Evolutionary conservation across 2,329 filamentous ascomycete genomes (phyloP).

Genomic region (Sclerotinia subarctica): DNA sequence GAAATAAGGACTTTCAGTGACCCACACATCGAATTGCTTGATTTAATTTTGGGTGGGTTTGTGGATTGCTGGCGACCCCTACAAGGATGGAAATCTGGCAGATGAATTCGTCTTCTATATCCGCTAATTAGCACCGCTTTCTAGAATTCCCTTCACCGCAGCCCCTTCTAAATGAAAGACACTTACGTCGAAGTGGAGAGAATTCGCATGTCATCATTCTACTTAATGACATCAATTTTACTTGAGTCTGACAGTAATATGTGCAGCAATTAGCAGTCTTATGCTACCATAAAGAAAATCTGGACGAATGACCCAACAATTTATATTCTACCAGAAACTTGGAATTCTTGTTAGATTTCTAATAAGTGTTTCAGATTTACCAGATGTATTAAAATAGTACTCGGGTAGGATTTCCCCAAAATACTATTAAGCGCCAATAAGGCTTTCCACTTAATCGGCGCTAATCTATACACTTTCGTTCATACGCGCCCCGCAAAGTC

Average conservation of each 20-base stretch:
- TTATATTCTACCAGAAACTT: background rate
- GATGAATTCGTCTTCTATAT: background rate
- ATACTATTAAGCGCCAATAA: background rate
- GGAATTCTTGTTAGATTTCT: background rate
- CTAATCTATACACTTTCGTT: background rate
- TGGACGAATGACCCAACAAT: background rate
- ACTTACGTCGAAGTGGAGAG: conserved; percentile 2
- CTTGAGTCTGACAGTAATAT: background rate
- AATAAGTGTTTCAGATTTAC: background rate
- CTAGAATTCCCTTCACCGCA: background rate
- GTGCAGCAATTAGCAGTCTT: background rate
- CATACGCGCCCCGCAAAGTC: conserved; percentile 5
- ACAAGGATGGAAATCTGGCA: background rate
- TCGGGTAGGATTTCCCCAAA: background rate
- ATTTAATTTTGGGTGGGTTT: background rate
- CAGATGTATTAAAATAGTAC: background rate
- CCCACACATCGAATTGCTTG: conserved; percentile 2
- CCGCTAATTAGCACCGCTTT: background rate
- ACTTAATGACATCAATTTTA: conserved; percentile 3
- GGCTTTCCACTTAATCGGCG: background rate
- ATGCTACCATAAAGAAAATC: background rate
- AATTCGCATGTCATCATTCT: conserved; percentile 3
- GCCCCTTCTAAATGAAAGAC: background rate
- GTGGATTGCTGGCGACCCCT: background rate
- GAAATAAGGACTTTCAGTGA: background rate